phyloP scores from a whole-genome alignment of 148 eudicot species.

The Rhododendron mucronatum region DNA sequence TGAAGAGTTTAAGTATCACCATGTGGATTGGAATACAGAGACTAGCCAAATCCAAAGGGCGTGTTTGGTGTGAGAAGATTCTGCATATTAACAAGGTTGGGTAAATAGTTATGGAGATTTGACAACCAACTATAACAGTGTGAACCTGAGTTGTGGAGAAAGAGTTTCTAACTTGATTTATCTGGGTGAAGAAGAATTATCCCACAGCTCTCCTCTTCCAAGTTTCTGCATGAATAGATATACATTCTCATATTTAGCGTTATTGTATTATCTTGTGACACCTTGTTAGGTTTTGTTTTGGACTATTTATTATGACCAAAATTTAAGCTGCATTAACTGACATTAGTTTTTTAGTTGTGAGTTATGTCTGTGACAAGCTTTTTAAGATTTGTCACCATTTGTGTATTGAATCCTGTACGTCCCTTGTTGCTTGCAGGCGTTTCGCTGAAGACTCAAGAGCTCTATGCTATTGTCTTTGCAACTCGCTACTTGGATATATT shows the following conservation, averaged over 20 bases:
- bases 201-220: neutral
- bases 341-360: neutral
- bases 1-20: neutral
- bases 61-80: neutral
- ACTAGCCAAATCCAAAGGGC: neutral
- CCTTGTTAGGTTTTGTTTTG: neutral
- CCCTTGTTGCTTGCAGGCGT: constrained; percentile 47
- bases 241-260: neutral
- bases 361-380: neutral
- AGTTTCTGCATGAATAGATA: neutral
- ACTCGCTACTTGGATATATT: constrained; percentile 96
- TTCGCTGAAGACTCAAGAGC: constrained; percentile 96
- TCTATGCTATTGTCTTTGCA: constrained; percentile 84
- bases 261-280: neutral
- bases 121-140: neutral
- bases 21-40: neutral
- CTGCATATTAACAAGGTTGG: neutral
- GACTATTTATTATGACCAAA: neutral
- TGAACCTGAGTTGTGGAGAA: neutral
- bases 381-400: neutral
- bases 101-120: neutral
- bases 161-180: neutral
- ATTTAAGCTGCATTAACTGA: neutral
- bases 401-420: neutral
- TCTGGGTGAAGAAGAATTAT: neutral